These are phyloP conservation scores for Penicillium taxi DNA, from an alignment of 495 filamentous ascomycete genomes.

Conservation along the genomic window DNA sequence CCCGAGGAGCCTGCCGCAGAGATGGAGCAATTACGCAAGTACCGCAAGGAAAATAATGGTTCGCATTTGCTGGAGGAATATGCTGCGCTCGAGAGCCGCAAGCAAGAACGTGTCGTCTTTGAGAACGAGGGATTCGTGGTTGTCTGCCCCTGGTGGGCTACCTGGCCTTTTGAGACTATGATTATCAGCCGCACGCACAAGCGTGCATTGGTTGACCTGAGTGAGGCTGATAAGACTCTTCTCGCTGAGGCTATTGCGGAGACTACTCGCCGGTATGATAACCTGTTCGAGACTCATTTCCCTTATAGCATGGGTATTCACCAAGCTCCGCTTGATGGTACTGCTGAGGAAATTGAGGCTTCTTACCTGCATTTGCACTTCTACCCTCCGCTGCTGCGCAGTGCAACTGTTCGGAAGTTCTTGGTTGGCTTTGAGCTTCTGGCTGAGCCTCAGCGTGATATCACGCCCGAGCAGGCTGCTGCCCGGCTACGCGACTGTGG, in stretches of 20 bases:
- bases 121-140: conserved; percentile 77
- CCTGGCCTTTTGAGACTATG: conserved; percentile 96
- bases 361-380: conserved; percentile 96
- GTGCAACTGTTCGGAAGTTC: conserved; percentile 92
- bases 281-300: conserved; percentile 93
- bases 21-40: conserved; percentile 65
- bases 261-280: conserved; percentile 85
- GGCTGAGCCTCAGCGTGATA: conserved; percentile 94
- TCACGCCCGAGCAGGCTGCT: conserved; percentile 94
- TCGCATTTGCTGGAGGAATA: conserved; percentile 78
- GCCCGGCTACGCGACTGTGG: conserved; percentile 64
- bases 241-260: conserved; percentile 81
- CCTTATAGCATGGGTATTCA: conserved; percentile 93
- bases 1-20: conserved; percentile 84
- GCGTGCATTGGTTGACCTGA: conserved; percentile 72
- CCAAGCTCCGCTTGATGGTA: conserved; percentile 86
- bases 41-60: conserved; percentile 62
- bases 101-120: conserved; percentile 78
- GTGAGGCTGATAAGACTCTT: conserved; percentile 52
- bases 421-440: conserved; percentile 83
- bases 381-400: conserved; percentile 86
- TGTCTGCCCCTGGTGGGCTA: conserved; percentile 92
- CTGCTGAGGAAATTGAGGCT: conserved; percentile 71
- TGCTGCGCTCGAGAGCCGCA: conserved; percentile 68
- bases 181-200: conserved; percentile 76